phyloP scores from a whole-genome alignment of 257 asterid species.

The Fraxinus cuspidata region DNA sequence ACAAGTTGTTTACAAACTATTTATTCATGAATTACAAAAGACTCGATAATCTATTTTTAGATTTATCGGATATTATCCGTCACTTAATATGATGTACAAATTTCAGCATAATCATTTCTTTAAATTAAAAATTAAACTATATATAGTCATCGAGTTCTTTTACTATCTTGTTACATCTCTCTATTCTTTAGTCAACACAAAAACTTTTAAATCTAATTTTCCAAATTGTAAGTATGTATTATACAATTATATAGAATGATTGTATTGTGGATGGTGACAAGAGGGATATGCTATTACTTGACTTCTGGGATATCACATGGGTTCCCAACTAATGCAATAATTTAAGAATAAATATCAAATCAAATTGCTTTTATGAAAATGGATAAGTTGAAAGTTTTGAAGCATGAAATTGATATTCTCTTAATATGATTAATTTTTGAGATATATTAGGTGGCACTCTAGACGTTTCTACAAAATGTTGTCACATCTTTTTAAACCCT shows the following conservation, averaged over 20 bases:
- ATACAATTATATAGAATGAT: neutral
- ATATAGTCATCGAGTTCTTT: neutral
- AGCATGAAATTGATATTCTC: neutral
- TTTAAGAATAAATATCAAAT: neutral
- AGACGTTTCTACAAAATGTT: neutral
- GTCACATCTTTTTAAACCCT: neutral
- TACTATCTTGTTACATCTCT: neutral
- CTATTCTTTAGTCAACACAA: too few relatives aligned
- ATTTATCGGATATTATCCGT: neutral
- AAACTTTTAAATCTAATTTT: neutral
- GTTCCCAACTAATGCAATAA: neutral
- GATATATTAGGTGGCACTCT: neutral
- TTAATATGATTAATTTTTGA: neutral
- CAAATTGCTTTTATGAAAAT: neutral
- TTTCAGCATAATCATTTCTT: neutral
- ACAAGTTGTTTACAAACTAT: too few relatives aligned
- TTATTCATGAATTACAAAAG: neutral
- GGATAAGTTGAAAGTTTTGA: neutral
- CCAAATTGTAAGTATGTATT: neutral
- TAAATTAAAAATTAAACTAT: neutral
- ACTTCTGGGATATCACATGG: slow-evolving; percentile 2
- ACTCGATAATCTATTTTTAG: too few relatives aligned
- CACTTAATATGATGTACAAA: too few relatives aligned
- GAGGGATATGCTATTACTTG: neutral
- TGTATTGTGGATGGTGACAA: neutral